These are phyloP conservation scores for Polychaeton citri DNA, from an alignment of 2,329 filamentous ascomycete species.

Conservation along the genomic window DNA sequence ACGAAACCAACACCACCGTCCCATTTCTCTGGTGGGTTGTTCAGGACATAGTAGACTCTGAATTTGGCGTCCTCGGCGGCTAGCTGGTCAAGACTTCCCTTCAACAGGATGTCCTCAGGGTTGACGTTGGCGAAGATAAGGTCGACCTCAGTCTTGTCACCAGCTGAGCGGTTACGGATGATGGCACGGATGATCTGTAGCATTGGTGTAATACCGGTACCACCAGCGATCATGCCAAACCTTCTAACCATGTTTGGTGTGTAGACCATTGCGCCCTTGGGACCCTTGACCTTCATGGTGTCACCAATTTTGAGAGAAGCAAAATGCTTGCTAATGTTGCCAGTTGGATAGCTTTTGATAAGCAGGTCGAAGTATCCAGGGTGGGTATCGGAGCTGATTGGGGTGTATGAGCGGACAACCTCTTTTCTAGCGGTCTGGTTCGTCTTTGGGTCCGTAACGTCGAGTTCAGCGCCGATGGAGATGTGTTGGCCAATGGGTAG, in stretches of 20 bases:
- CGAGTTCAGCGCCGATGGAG: constrained; percentile 73
- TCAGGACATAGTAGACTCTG: constrained; percentile 86
- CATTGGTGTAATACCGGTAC: constrained; percentile 97
- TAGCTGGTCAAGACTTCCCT: constrained; percentile 77
- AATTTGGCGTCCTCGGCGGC: constrained; percentile 66
- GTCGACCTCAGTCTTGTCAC: constrained; percentile 72
- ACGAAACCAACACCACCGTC: constrained; percentile 88
- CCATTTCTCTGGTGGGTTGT: constrained; percentile 90
- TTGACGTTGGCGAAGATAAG: constrained; percentile 97
- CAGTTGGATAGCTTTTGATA: constrained; percentile 94
- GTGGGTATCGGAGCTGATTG: constrained; percentile 78
- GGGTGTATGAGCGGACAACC: constrained; percentile 83
- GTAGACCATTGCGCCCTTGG: constrained; percentile 97
- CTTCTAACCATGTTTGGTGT: constrained; percentile 90
- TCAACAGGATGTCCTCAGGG: constrained; percentile 78
- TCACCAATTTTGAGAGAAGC: constrained; percentile 71
- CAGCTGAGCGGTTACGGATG: constrained; percentile 32
- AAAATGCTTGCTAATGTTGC: constrained; percentile 93
- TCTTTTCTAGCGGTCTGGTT: constrained; percentile 66
- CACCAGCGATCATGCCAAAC: constrained; percentile 96
- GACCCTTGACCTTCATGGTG: constrained; percentile 78
- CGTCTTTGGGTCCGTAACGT: constrained; percentile 46
- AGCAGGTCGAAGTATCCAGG: constrained; percentile 89
- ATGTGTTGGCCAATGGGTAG: constrained; percentile 98
- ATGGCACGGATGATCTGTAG: constrained; percentile 90